Conservation (phyloP, 495 filamentous ascomycete species). For the Tuber microsphaerosporum region DNA sequence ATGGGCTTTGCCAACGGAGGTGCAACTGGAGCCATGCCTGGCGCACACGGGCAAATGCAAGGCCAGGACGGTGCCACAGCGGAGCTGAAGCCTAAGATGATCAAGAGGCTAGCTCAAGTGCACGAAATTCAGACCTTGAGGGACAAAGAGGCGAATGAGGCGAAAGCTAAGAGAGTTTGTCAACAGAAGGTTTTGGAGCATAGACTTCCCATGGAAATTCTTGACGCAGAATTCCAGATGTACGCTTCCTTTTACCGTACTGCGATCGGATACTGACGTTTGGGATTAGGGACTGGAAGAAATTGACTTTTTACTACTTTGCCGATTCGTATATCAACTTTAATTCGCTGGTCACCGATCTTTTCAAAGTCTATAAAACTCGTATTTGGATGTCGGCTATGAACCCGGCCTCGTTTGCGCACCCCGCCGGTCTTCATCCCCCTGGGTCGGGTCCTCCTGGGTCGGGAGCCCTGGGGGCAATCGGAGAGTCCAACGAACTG, state of each 20-base stretch:
- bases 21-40: conserved; percentile 29
- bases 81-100: conserved; percentile 89
- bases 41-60: conserved; percentile 36
- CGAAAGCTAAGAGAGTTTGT: conserved; percentile 91
- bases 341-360: conserved; percentile 89
- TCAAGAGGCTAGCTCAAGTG: conserved; percentile 82
- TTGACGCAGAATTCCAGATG: conserved; percentile 99
- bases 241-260: conserved; percentile 49
- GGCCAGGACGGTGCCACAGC: conserved; percentile 66
- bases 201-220: conserved; percentile 92
- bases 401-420: conserved; percentile 96
- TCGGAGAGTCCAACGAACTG: conserved; percentile 19
- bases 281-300: conserved; percentile 83
- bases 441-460: conserved; percentile 41
- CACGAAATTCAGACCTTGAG: conserved; percentile 80
- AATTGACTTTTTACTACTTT: conserved; percentile 97
- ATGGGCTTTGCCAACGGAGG: conserved; percentile 44
- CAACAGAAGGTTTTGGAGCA: conserved; percentile 94
- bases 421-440: conserved; percentile 63
- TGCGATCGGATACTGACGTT: conserved; percentile 2
- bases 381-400: conserved; percentile 99
- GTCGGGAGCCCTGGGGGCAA: conserved; percentile 21
- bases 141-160: conserved; percentile 95
- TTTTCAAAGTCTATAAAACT: conserved; percentile 98
- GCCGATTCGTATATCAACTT: conserved; percentile 98